phyloP scores from a whole-genome alignment of 495 filamentous ascomycete species.

The Poronia punctata region DNA sequence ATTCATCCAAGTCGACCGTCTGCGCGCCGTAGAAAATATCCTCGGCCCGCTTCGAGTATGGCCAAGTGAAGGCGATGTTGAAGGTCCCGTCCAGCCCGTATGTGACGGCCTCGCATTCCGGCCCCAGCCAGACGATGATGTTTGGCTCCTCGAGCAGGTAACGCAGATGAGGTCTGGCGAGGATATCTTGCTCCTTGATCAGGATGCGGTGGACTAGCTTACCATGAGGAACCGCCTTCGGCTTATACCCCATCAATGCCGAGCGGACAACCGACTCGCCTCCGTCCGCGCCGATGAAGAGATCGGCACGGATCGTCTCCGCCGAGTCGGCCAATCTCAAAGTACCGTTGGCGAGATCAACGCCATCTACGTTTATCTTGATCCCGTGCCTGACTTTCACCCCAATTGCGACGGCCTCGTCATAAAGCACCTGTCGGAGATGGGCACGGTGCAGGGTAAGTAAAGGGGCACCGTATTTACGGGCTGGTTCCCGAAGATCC shows the following conservation, averaged over 20 bases:
- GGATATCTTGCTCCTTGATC: not conserved
- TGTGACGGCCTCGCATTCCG: slow-evolving; percentile 9
- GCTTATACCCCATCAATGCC: not conserved
- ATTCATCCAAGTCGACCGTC: slow-evolving; percentile 4
- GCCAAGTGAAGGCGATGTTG: slow-evolving; percentile 10
- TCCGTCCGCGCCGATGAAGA: slow-evolving; percentile 9
- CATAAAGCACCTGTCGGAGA: slow-evolving; percentile 8
- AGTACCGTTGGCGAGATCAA: not conserved
- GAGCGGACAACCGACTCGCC: not conserved
- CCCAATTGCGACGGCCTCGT: slow-evolving; percentile 7
- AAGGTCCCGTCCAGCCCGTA: slow-evolving; percentile 7
- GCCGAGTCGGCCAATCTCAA: not conserved
- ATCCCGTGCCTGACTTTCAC: slow-evolving; percentile 4
- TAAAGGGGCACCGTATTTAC: slow-evolving; percentile 4
- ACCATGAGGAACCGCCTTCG: slow-evolving; percentile 1
- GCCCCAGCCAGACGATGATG: slow-evolving; percentile 12
- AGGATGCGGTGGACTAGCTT: slow-evolving; percentile 10
- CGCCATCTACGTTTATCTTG: not conserved
- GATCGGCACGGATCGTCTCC: not conserved
- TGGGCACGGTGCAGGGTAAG: slow-evolving; percentile 9
- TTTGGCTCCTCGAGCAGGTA: slow-evolving; percentile 9
- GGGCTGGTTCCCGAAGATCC: not conserved
- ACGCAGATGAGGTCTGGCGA: not conserved
- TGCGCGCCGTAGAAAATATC: slow-evolving; percentile 8
- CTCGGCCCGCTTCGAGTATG: not conserved